Evolutionary conservation across 345 rosid genomes (phyloP).

Genomic region (Abelmoschus esculentus): DNA sequence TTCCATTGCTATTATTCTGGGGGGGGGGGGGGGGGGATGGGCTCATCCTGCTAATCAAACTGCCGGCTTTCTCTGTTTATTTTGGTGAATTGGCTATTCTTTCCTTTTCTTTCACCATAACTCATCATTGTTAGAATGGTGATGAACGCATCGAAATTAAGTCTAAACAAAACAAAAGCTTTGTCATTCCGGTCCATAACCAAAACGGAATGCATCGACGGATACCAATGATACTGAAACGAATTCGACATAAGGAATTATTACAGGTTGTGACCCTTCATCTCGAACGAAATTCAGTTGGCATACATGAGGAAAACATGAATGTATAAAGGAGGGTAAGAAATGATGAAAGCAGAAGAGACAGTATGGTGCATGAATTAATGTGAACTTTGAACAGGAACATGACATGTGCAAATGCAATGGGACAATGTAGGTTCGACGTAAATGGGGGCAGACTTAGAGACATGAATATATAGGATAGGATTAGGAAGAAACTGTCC

Average conservation of each 20-base stretch:
- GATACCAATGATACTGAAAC: no score
- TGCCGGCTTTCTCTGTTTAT: no score
- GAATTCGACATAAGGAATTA: no score
- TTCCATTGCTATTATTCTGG: no score
- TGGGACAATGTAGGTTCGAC: slow-evolving; percentile 32
- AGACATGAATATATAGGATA: neutral
- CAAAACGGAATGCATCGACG: no score
- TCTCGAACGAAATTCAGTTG: neutral
- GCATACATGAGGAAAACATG: neutral
- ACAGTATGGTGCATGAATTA: slow-evolving; percentile 10
- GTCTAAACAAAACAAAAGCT: no score
- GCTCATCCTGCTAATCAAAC: no score
- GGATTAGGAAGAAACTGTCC: slow-evolving; percentile 37
- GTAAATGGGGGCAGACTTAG: slow-evolving; percentile 1
- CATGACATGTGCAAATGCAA: slow-evolving; percentile 35
- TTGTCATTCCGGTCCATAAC: no score
- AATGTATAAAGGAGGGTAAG: slow-evolving; percentile 13
- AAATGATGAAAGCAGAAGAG: slow-evolving; percentile 9
- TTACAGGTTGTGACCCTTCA: no score
- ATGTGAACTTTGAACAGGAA: slow-evolving; percentile 30
- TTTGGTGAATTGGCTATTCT: no score
- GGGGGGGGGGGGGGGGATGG: no score
- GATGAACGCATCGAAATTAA: no score
- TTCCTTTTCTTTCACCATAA: neutral
- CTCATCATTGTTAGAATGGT: neutral